Conservation (phyloP, 345 rosid species). For the Heritiera fomes region DNA sequence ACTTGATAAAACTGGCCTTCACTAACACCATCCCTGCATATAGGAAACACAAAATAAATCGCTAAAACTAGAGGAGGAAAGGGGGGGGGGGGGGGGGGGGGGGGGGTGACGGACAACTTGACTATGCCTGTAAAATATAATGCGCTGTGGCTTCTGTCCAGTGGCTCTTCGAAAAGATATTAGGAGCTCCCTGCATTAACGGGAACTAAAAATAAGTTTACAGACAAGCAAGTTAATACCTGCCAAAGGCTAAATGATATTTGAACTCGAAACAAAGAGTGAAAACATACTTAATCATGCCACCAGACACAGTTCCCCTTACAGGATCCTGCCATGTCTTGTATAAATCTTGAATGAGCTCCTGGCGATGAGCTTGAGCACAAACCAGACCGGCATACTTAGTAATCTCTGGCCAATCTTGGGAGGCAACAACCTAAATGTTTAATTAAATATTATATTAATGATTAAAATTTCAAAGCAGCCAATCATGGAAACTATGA, state of each 20-base stretch:
- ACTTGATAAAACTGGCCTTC: conserved; percentile 99
- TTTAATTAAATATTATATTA: conserved; percentile 1
- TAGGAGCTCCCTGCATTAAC: conserved; percentile 72
- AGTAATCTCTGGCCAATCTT: conserved; percentile 99
- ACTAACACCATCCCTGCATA: conserved; percentile 89
- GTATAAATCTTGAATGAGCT: conserved; percentile 92
- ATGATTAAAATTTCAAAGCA: not conserved
- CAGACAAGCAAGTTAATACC: not conserved
- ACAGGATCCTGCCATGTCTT: conserved; percentile 97
- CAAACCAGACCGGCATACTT: conserved; percentile 97
- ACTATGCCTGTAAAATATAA: conserved; percentile 84
- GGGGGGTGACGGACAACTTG: no score
- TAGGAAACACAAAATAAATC: conserved; percentile 8
- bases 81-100: not conserved
- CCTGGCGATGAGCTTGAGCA: conserved; percentile 99
- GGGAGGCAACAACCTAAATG: conserved; percentile 95
- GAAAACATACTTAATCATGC: conserved; percentile 86
- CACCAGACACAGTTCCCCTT: conserved; percentile 87
- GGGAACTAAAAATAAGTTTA: not conserved
- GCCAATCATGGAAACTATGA: conserved; percentile 1
- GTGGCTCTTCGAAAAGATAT: conserved; percentile 94
- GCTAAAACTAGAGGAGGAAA: not conserved
- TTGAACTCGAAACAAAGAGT: not conserved
- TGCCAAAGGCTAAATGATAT: not conserved
- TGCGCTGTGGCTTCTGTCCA: conserved; percentile 91